phyloP scores from a whole-genome alignment of 208 protist genomes.

The Leishmania turanica region DNA sequence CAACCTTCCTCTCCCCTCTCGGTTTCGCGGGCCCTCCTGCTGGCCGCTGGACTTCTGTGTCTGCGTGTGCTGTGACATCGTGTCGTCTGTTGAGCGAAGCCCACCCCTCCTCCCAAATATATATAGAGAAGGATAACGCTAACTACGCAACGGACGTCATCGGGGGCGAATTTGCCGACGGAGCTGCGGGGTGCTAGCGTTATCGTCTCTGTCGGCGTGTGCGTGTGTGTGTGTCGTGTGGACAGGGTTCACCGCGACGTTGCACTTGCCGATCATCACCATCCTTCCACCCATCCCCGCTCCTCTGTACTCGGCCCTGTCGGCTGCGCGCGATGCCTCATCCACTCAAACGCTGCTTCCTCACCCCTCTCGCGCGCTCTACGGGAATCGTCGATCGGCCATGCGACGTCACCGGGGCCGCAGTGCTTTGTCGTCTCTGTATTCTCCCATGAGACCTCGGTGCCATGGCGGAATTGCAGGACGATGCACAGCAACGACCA shows the following conservation, averaged over 20 bases:
- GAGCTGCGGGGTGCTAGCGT: background rate
- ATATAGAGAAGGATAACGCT: background rate
- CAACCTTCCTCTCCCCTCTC: background rate
- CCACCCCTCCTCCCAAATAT: no score
- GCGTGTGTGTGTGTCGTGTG: background rate
- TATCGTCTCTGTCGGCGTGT: background rate
- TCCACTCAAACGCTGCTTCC: background rate
- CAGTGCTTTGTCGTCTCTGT: background rate
- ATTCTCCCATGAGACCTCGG: background rate
- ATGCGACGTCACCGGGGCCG: background rate
- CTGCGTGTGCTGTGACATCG: background rate
- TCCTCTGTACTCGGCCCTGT: background rate
- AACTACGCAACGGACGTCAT: background rate
- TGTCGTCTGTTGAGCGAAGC: background rate
- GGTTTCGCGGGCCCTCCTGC: background rate
- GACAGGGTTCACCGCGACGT: background rate
- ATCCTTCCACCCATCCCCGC: background rate
- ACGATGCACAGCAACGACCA: background rate
- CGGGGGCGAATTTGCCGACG: background rate
- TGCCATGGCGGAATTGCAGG: background rate
- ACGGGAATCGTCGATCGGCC: background rate
- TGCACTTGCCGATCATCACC: background rate
- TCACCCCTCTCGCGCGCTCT: background rate
- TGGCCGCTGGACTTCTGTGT: background rate
- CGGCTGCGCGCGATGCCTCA: background rate